Evolutionary conservation across 2,329 filamentous ascomycete genomes (phyloP).

Genomic region (Fusarium sp.): DNA sequence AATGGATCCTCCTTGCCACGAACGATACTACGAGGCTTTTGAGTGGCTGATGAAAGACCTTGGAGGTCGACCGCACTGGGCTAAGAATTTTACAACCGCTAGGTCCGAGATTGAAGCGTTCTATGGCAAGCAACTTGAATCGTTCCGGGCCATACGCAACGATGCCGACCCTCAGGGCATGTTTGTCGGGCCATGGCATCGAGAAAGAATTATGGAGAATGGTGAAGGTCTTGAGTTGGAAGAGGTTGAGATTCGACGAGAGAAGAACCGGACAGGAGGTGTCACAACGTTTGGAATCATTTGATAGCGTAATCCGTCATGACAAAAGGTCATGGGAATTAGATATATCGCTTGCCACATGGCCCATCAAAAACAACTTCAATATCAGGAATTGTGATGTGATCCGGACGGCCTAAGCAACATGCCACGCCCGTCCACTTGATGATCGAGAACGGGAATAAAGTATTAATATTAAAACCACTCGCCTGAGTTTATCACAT

Average conservation of each 20-base stretch:
- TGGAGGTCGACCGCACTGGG: slow-evolving; percentile 87
- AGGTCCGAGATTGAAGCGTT: slow-evolving; percentile 70
- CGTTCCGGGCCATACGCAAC: slow-evolving; percentile 75
- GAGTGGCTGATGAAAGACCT: slow-evolving; percentile 91
- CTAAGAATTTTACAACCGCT: slow-evolving; percentile 82
- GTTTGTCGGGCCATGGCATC: slow-evolving; percentile 92
- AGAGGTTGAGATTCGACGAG: slow-evolving; percentile 47
- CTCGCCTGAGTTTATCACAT: slow-evolving; percentile 22
- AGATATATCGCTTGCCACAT: background rate
- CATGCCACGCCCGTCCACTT: background rate
- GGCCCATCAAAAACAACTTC: background rate
- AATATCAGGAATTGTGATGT: background rate
- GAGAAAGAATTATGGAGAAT: slow-evolving; percentile 67
- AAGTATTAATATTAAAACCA: slow-evolving; percentile 24
- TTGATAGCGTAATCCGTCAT: slow-evolving; percentile 19
- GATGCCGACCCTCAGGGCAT: slow-evolving; percentile 82
- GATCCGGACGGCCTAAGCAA: background rate
- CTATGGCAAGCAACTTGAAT: slow-evolving; percentile 73
- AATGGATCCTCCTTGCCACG: slow-evolving; percentile 77
- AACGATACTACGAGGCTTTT: slow-evolving; percentile 87
- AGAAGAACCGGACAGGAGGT: slow-evolving; percentile 38
- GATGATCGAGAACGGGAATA: slow-evolving; percentile 6
- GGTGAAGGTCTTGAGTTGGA: slow-evolving; percentile 49
- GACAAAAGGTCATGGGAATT: slow-evolving; percentile 12
- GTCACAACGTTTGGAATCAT: slow-evolving; percentile 40